Conservation (phyloP, 2,329 filamentous ascomycete genomes). For the Rhinocladiella mackenziei region DNA sequence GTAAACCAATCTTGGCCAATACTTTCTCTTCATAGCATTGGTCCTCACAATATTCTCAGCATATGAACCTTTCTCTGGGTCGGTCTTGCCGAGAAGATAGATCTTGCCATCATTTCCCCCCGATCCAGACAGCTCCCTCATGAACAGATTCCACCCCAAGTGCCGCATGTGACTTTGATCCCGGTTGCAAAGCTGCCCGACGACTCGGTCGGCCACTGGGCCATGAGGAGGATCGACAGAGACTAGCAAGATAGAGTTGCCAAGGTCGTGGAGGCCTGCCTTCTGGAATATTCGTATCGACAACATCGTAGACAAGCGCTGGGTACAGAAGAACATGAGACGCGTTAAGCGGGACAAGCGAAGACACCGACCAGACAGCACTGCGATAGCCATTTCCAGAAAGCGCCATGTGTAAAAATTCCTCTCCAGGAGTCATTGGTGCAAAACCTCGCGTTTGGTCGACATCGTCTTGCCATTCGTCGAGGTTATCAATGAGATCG, state of each 20-base stretch:
- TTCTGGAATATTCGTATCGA: slow-evolving; percentile 30
- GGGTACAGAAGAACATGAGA: slow-evolving; percentile 32
- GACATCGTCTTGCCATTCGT: slow-evolving; percentile 33
- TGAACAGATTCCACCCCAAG: slow-evolving; percentile 32
- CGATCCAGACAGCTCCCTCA: slow-evolving; percentile 31
- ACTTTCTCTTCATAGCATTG: slow-evolving; percentile 32
- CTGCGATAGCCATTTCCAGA: slow-evolving; percentile 34
- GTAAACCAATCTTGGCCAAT: slow-evolving; percentile 29
- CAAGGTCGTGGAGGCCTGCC: slow-evolving; percentile 31
- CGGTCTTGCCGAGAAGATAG: slow-evolving; percentile 33
- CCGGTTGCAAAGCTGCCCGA: slow-evolving; percentile 31
- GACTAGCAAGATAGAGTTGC: slow-evolving; percentile 31
- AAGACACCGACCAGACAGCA: slow-evolving; percentile 35
- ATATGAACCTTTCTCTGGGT: slow-evolving; percentile 23
- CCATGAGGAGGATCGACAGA: slow-evolving; percentile 31
- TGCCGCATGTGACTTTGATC: slow-evolving; percentile 33
- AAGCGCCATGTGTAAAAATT: slow-evolving; percentile 33
- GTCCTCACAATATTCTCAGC: slow-evolving; percentile 31
- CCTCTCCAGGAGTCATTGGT: slow-evolving; percentile 33
- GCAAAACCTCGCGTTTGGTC: slow-evolving; percentile 34
- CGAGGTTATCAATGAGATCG: slow-evolving; percentile 32
- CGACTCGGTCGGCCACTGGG: slow-evolving; percentile 30
- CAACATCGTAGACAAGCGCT: slow-evolving; percentile 33
- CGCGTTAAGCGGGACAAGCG: slow-evolving; percentile 32
- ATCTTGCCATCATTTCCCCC: slow-evolving; percentile 33